Evolutionary conservation across 2,329 filamentous ascomycete species (phyloP), one percentile per base, ranked within the genome.

Genomic region (Zymoseptoria crescenta): DNA sequence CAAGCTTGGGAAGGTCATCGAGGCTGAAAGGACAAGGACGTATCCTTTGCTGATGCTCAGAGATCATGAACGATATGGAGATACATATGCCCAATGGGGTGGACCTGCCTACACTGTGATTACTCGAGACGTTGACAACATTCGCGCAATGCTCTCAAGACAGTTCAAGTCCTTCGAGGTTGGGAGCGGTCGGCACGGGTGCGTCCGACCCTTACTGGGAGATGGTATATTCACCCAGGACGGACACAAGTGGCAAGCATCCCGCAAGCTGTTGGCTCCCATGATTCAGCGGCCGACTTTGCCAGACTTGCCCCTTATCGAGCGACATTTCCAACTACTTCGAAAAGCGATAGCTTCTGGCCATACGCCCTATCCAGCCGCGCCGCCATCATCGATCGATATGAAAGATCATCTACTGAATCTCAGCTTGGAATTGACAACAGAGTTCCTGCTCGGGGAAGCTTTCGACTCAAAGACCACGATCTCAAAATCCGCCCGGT

Each of bases 161-260:
- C 52, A 58, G 13, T 55, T 55, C 27, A 56, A 58, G 35, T 24
- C 52, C 55, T 58, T 58, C 56, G 56, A 55, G n/a, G 21, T 58
- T 21, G 56, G 56, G 13, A 20, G 6, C 24, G 52, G 29, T 28
- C 52, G 56, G n/a, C 52, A 55, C 48, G 56, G 52, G 28, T 58
- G 56, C 28, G 51, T 58, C 1, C 9, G n/a, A 45, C 56, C 56
- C 16, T 19, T 58, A 8, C 30, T 60, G 10, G 56, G 56, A 10
- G 56, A 60, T 48, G 56, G 56, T 29, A 58, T 60, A 35, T 60
- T 60, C 54, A 60, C 58, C 7, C 58, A 60, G 19, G 58, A 60
- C 21, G 58, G 58, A 16, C 8, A 9, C 19, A 57, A 53, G 51
- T 60, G 58, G 58, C 27, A 57, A 16, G 6, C 20, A 9, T 60